phyloP scores from a whole-genome alignment of 169 alveolate genomes.

The Plasmodium vivax region DNA sequence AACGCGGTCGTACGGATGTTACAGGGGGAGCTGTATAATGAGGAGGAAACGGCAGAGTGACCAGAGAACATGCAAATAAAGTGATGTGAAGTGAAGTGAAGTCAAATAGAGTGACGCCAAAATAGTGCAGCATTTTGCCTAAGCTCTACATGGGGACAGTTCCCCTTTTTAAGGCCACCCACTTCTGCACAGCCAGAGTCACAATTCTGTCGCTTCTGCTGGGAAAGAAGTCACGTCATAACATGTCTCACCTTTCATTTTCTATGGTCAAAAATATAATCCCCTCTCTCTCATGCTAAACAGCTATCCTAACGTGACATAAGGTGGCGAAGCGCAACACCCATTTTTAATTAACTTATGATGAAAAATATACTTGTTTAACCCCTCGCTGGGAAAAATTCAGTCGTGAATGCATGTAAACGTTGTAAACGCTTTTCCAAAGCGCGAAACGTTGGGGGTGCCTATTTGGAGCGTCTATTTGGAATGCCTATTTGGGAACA shows the following conservation, averaged over 20 bases:
- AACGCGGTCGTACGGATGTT: slow-evolving; percentile 74
- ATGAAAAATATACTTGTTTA: slow-evolving; percentile 5
- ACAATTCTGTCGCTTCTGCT: background rate
- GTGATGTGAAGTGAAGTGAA: background rate
- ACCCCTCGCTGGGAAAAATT: slow-evolving; percentile 4
- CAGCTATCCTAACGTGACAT: background rate
- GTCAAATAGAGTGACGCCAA: background rate
- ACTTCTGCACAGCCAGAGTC: background rate
- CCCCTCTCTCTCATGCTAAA: background rate
- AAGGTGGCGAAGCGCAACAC: background rate
- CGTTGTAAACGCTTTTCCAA: background rate
- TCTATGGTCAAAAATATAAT: background rate
- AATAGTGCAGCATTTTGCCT: background rate
- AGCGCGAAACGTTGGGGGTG: background rate
- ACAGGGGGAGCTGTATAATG: slow-evolving; percentile 75
- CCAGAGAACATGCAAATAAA: background rate
- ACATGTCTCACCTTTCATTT: background rate
- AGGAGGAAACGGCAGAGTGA: slow-evolving; percentile 1
- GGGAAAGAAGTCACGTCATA: background rate
- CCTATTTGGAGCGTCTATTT: background rate
- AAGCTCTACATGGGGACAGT: background rate
- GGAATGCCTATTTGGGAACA: background rate
- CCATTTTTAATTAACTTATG: background rate
- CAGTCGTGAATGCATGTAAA: background rate
- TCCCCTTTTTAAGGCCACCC: background rate